Evolutionary conservation across 176 grass and related monocot genomes (phyloP).

Genomic region (Elaeis guineensis): DNA sequence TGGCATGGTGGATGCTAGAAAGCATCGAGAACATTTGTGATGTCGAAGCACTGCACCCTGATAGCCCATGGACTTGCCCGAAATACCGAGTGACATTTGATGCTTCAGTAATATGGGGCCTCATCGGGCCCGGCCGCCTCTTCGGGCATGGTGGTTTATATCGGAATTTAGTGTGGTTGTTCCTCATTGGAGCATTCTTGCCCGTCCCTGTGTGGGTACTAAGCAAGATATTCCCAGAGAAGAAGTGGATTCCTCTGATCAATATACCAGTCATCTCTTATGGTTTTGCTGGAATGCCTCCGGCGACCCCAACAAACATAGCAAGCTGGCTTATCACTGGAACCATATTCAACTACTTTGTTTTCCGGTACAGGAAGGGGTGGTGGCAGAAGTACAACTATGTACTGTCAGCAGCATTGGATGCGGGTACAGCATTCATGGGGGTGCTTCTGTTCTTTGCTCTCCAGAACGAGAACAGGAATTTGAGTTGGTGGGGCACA

Average conservation of each 20-base stretch:
- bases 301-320: slow-evolving; percentile 94
- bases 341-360: slow-evolving; percentile 91
- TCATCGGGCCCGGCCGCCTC: slow-evolving; percentile 67
- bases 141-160: slow-evolving; percentile 67
- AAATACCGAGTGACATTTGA: slow-evolving; percentile 95
- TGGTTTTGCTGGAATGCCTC: slow-evolving; percentile 96
- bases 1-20: slow-evolving; percentile 98
- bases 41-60: slow-evolving; percentile 66
- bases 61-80: slow-evolving; percentile 99
- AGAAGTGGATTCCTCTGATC: slow-evolving; percentile 94
- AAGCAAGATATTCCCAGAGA: slow-evolving; percentile 76
- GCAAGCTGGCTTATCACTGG: slow-evolving; percentile 90
- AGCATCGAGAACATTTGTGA: slow-evolving; percentile 95
- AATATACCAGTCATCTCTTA: slow-evolving; percentile 93
- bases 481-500: slow-evolving; percentile 88
- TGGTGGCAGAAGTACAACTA: slow-evolving; percentile 99
- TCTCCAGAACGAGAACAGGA: slow-evolving; percentile 70
- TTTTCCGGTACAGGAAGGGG: slow-evolving; percentile 76
- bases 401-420: slow-evolving; percentile 89
- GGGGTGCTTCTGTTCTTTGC: slow-evolving; percentile 95
- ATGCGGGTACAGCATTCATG: slow-evolving; percentile 95
- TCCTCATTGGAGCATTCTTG: slow-evolving; percentile 65
- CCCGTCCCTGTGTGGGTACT: slow-evolving; percentile 88
- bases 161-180: slow-evolving; percentile 97
- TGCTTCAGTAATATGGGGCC: slow-evolving; percentile 94